phyloP scores from a whole-genome alignment of 352 stramenopile species.

The Pythium angustatum region DNA sequence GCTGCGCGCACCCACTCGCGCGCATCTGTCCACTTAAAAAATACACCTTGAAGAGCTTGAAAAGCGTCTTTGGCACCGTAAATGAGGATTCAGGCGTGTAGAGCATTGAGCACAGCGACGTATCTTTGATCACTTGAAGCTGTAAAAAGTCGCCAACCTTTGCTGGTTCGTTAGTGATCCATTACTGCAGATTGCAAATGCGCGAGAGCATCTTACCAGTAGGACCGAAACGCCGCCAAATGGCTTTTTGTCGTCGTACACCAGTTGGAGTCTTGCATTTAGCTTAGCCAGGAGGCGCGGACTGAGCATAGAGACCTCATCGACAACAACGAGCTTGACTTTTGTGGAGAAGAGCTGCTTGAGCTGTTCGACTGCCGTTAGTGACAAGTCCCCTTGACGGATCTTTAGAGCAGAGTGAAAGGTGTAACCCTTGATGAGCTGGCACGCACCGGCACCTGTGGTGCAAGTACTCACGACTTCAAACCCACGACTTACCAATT shows the following conservation, averaged over 20 bases:
- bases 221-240: slow-evolving; percentile 16
- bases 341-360: too few species aligned
- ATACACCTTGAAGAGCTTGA: too few species aligned
- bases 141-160: slow-evolving; percentile 19
- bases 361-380: not conserved
- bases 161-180: too few species aligned
- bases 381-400: not conserved
- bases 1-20: too few species aligned
- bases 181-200: not conserved
- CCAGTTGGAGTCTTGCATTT: not conserved
- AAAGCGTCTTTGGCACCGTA: too few species aligned
- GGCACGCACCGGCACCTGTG: slow-evolving; percentile 6
- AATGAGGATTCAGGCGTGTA: not conserved
- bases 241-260: not conserved
- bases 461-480: slow-evolving; percentile 2
- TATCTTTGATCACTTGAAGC: not conserved
- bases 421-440: not conserved
- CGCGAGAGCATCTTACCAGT: slow-evolving; percentile 9
- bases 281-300: not conserved
- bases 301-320: slow-evolving; percentile 23
- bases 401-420: slow-evolving; percentile 11
- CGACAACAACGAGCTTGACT: slow-evolving; percentile 11
- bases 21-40: too few species aligned
- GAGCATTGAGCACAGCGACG: not conserved
- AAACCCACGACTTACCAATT: not conserved